A percentile compares a stretch with the other conserved stretches of the same genome.
These are phyloP conservation scores for Ceratocystis albifundus DNA, from an alignment of 2,329 filamentous ascomycete species.

Conservation along the genomic window DNA sequence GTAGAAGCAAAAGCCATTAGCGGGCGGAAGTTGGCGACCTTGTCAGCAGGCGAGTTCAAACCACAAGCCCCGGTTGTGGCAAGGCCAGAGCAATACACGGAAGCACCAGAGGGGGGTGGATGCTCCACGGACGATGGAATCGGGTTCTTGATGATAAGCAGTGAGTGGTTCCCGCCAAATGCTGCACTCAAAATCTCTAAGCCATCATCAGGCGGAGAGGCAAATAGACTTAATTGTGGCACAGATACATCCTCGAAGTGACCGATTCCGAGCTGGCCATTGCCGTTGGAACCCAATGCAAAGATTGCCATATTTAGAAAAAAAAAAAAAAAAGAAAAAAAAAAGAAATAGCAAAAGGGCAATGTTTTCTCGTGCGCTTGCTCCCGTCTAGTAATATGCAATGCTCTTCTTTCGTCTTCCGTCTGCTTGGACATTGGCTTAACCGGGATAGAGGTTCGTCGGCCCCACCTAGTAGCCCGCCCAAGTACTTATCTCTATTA, in stretches of 20 bases:
- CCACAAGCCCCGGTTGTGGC: slow-evolving; percentile 42
- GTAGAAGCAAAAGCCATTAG: slow-evolving; percentile 19
- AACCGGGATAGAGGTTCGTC: slow-evolving; percentile 10
- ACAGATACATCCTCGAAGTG: slow-evolving; percentile 60
- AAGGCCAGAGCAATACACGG: slow-evolving; percentile 27
- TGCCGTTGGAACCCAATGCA: slow-evolving; percentile 65
- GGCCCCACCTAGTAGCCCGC: not conserved
- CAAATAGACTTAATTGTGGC: slow-evolving; percentile 52
- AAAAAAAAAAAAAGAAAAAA: too few relatives aligned
- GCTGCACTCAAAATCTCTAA: slow-evolving; percentile 30
- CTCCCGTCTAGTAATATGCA: not conserved
- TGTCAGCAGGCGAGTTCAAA: slow-evolving; percentile 25
- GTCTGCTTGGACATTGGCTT: not conserved
- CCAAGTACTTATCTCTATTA: not conserved
- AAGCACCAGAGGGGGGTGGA: slow-evolving; percentile 56
- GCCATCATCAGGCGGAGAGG: slow-evolving; percentile 31
- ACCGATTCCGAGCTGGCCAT: slow-evolving; percentile 60
- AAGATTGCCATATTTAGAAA: slow-evolving; percentile 37
- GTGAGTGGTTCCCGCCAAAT: slow-evolving; percentile 77
- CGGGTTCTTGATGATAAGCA: slow-evolving; percentile 51
- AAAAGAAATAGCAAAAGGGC: not conserved
- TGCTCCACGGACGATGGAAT: not conserved
- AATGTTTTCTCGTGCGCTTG: not conserved
- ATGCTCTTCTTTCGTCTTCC: not conserved
- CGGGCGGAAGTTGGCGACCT: slow-evolving; percentile 21